phyloP scores from a whole-genome alignment of 73 alveolate genomes.

The Paramecium sexaurelia region DNA sequence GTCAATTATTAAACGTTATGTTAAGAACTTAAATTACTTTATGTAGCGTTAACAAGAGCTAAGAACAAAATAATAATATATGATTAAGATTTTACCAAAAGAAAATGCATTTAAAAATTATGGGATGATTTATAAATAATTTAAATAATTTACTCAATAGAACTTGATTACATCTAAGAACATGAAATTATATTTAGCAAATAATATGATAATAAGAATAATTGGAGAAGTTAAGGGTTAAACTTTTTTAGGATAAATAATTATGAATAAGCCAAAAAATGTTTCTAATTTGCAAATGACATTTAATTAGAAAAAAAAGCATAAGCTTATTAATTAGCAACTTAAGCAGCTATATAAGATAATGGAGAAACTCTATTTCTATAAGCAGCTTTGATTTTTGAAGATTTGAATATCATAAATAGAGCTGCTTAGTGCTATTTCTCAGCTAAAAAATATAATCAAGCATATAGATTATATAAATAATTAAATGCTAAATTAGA shows the following conservation, averaged over 20 bases:
- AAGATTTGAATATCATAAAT: conserved; percentile 49
- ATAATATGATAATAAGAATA: conserved; percentile 18
- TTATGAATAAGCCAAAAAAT: conserved; percentile 82
- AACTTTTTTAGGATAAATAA: conserved; percentile 81
- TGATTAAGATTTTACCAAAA: conserved; percentile 74
- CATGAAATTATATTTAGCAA: not conserved
- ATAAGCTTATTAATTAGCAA: conserved; percentile 78
- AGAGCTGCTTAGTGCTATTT: conserved; percentile 85
- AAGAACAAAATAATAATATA: conserved; percentile 81
- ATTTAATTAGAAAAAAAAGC: conserved; percentile 72
- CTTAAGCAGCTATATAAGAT: conserved; percentile 46
- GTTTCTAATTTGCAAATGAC: conserved; percentile 79
- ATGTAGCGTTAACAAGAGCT: conserved; percentile 90
- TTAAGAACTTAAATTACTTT: conserved; percentile 83
- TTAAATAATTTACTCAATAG: not conserved
- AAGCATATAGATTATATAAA: conserved; percentile 75
- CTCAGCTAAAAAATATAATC: conserved; percentile 73
- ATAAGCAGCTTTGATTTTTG: conserved; percentile 76
- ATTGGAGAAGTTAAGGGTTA: conserved; percentile 83
- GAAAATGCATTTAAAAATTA: conserved; percentile 70
- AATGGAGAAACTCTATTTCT: conserved; percentile 50
- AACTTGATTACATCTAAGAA: not conserved
- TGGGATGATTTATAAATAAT: conserved; percentile 80
- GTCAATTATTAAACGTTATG: conserved; percentile 63
- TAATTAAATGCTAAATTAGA: conserved; percentile 62